Evolutionary conservation across 768 basidiomycete genomes (phyloP).

Genomic region (Panus rudis): DNA sequence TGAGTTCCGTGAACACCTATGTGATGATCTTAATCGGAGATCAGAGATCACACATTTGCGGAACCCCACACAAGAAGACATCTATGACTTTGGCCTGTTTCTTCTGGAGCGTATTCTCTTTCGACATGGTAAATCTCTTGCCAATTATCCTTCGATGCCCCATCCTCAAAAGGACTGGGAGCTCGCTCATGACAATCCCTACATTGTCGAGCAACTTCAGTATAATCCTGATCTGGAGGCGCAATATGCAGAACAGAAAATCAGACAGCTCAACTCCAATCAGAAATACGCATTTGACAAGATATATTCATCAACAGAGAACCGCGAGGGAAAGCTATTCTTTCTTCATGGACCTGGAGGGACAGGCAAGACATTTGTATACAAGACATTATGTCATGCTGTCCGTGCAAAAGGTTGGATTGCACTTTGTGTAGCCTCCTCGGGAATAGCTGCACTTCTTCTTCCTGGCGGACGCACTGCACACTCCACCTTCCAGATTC

Average conservation of each 20-base stretch:
- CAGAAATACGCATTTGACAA: slow-evolving; percentile 13
- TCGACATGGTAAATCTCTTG: slow-evolving; percentile 17
- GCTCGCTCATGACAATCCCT: slow-evolving; percentile 13
- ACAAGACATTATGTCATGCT: slow-evolving; percentile 27
- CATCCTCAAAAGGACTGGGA: slow-evolving; percentile 21
- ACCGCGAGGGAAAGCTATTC: slow-evolving; percentile 16
- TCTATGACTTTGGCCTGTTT: slow-evolving; percentile 37
- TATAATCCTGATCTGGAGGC: slow-evolving; percentile 15
- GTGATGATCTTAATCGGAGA: slow-evolving; percentile 31
- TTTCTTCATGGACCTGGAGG: slow-evolving; percentile 37
- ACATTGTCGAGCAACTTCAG: slow-evolving; percentile 27
- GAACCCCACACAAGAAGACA: slow-evolving; percentile 23
- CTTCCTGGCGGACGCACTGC: slow-evolving; percentile 38
- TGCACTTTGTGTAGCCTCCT: slow-evolving; percentile 43
- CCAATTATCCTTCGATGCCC: slow-evolving; percentile 28
- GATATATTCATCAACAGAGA: background rate
- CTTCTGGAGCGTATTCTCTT: slow-evolving; percentile 27
- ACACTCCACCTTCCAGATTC: slow-evolving; percentile 43
- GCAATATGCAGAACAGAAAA: background rate
- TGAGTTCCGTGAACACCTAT: slow-evolving; percentile 28
- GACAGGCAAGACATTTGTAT: slow-evolving; percentile 33
- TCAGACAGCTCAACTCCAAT: slow-evolving; percentile 11
- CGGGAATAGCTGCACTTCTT: slow-evolving; percentile 41
- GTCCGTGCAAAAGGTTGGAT: slow-evolving; percentile 24
- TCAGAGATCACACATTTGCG: slow-evolving; percentile 18